These are phyloP conservation scores for Paxillus ammoniavirescens DNA, from an alignment of 768 basidiomycete species.

Conservation along the genomic window DNA sequence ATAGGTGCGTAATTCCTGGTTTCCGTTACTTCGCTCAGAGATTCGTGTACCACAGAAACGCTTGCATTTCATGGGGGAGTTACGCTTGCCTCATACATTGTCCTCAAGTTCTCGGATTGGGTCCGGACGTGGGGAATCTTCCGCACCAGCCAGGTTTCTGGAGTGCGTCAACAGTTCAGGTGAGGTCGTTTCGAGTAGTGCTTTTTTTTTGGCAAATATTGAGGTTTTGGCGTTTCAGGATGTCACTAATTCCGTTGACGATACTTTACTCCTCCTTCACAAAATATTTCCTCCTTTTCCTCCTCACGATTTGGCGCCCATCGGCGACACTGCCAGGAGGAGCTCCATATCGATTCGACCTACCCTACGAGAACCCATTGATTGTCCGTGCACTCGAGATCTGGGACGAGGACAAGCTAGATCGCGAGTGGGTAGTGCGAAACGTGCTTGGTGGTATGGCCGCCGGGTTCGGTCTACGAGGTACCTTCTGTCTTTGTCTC, in stretches of 20 bases:
- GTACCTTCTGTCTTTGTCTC: conserved; percentile 36
- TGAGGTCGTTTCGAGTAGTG: conserved; percentile 20
- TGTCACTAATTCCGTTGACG: conserved; percentile 74
- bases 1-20: conserved; percentile 43
- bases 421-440: conserved; percentile 81
- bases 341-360: conserved; percentile 22
- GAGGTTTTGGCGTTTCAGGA: conserved; percentile 34
- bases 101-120: conserved; percentile 44
- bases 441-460: conserved; percentile 86
- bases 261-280: conserved; percentile 82
- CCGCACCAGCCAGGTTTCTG: conserved; percentile 34
- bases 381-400: conserved; percentile 46
- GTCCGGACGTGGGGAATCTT: conserved; percentile 27
- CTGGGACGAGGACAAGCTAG: conserved; percentile 70
- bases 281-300: conserved; percentile 79
- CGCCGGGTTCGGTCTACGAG: conserved; percentile 81
- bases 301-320: conserved; percentile 79
- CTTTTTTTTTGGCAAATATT: not conserved
- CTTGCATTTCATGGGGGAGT: conserved; percentile 72
- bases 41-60: conserved; percentile 52
- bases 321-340: conserved; percentile 24
- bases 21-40: not conserved
- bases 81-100: conserved; percentile 51
- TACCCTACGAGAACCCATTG: conserved; percentile 33
- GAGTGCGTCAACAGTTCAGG: conserved; percentile 65